Percentiles rank a stretch among this genome's conserved stretches.
Conservation (phyloP, 2,329 filamentous ascomycete genomes). For the Zymoseptoria crescenta region DNA sequence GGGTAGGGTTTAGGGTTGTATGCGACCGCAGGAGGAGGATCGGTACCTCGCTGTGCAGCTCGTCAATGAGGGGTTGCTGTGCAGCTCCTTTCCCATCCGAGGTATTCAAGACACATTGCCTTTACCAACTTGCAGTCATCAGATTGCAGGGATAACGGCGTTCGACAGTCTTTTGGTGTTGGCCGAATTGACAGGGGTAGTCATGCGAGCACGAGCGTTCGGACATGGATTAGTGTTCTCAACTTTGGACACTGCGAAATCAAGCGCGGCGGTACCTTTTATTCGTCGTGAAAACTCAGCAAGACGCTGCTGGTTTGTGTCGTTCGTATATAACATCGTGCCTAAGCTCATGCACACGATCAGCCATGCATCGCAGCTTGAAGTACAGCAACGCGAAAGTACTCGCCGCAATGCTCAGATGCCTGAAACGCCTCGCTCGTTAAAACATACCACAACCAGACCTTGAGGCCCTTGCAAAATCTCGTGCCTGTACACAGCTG, state of each 20-base stretch:
- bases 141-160: not conserved
- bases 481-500: not conserved
- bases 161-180: too few species aligned
- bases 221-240: too few species aligned
- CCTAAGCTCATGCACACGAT: too few species aligned
- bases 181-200: too few species aligned
- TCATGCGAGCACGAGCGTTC: too few species aligned
- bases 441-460: not conserved
- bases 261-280: too few species aligned
- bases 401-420: not conserved
- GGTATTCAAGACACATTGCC: not conserved
- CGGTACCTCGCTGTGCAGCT: not conserved
- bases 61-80: not conserved
- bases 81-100: not conserved
- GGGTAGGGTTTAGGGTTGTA: conserved; percentile 23
- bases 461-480: not conserved
- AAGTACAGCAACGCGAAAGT: not conserved
- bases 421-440: not conserved
- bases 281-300: too few species aligned
- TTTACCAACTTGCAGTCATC: not conserved
- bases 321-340: too few species aligned
- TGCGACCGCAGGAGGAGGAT: not conserved
- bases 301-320: too few species aligned
- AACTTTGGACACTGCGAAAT: too few species aligned
- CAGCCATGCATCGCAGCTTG: too few species aligned